Percentiles rank a stretch among this genome's conserved stretches.
Conservation (phyloP, 768 basidiomycete genomes). For the Kwoniella shandongensis region DNA sequence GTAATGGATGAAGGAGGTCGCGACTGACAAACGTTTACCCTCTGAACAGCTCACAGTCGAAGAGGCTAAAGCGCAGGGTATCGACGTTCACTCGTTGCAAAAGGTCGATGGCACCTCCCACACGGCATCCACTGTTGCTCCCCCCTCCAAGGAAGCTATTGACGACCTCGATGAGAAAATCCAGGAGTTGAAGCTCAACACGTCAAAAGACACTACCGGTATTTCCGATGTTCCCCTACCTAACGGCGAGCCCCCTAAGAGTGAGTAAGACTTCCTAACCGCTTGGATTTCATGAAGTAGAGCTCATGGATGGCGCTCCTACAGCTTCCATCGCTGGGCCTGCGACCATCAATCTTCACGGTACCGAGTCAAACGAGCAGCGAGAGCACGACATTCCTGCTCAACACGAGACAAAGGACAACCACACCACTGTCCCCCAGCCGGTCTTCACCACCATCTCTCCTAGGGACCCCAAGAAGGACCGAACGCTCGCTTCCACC, state of each 20-base stretch:
- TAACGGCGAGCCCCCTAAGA: slow-evolving; percentile 20
- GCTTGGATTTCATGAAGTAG: neutral
- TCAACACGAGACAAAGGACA: slow-evolving; percentile 45
- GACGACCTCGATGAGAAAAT: slow-evolving; percentile 40
- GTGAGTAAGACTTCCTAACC: slow-evolving; percentile 6
- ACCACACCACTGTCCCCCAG: slow-evolving; percentile 47
- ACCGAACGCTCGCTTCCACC: slow-evolving; percentile 34
- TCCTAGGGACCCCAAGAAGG: slow-evolving; percentile 42
- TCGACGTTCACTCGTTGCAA: slow-evolving; percentile 37
- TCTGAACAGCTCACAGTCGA: slow-evolving; percentile 45
- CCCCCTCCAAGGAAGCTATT: slow-evolving; percentile 34
- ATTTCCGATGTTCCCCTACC: slow-evolving; percentile 18
- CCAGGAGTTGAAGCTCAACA: slow-evolving; percentile 31
- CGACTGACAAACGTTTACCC: slow-evolving; percentile 17
- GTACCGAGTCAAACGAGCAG: slow-evolving; percentile 10
- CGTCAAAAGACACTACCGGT: slow-evolving; percentile 6
- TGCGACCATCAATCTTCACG: neutral
- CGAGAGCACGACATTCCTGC: slow-evolving; percentile 44
- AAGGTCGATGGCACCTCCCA: slow-evolving; percentile 38
- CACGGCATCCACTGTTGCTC: slow-evolving; percentile 29
- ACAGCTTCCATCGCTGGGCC: slow-evolving; percentile 13
- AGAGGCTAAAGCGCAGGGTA: slow-evolving; percentile 47
- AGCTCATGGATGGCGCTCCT: neutral
- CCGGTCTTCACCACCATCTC: slow-evolving; percentile 46
- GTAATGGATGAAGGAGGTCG: neutral